These are phyloP conservation scores for Salix viminalis DNA, from an alignment of 345 rosid genomes.

Conservation along the genomic window DNA sequence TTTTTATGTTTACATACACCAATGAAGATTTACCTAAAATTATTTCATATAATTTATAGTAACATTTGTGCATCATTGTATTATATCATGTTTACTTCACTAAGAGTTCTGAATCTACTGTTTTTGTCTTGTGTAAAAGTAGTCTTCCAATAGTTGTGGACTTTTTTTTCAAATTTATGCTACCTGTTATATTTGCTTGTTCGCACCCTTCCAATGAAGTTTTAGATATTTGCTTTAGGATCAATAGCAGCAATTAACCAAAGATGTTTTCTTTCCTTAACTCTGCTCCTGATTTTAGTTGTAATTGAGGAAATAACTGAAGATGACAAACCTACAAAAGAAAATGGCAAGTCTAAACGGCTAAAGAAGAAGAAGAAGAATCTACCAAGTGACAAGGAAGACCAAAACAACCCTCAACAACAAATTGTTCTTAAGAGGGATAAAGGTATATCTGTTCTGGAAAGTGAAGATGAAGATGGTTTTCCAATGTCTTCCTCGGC, in stretches of 20 bases:
- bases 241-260: background rate
- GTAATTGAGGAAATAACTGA: conserved; percentile 89
- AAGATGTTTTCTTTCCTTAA: background rate
- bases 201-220: background rate
- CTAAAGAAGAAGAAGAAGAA: conserved; percentile 44
- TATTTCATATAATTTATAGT: background rate
- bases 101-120: background rate
- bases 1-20: background rate
- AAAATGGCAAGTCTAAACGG: conserved; percentile 35
- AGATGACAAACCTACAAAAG: conserved; percentile 50
- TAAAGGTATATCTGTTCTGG: conserved; percentile 37
- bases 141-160: background rate
- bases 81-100: background rate
- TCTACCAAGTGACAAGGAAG: conserved; percentile 32
- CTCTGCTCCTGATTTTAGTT: conserved; percentile 32
- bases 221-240: background rate
- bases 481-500: conserved; percentile 52
- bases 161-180: background rate
- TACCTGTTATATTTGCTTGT: background rate
- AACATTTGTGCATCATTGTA: background rate
- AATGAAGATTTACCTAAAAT: background rate
- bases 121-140: background rate
- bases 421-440: conserved; percentile 43
- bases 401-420: conserved; percentile 15
- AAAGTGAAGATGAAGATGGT: conserved; percentile 96